Evolutionary conservation across 176 grass and related monocot genomes (phyloP).

Genomic region (Musa schizocarpa): DNA sequence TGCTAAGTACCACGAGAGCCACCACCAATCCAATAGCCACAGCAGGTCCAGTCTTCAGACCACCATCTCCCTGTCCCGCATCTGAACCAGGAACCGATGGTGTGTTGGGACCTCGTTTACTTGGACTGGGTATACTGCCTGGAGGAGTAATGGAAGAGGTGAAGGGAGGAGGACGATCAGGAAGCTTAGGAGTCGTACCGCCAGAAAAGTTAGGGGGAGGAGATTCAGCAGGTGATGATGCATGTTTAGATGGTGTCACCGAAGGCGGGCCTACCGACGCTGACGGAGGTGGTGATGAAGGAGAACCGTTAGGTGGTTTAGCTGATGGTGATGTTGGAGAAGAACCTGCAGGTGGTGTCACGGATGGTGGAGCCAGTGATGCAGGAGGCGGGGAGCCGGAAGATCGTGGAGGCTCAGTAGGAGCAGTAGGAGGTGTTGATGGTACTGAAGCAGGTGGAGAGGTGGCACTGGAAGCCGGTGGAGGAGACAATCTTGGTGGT

Average conservation of each 20-base stretch:
- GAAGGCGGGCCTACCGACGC: background rate
- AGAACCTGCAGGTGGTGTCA: background rate
- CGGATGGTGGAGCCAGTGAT: background rate
- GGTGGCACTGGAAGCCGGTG: background rate
- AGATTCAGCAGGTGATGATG: background rate
- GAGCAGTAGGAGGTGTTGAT: background rate
- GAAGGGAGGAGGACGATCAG: background rate
- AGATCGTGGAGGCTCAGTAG: slow-evolving; percentile 4
- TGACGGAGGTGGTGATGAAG: slow-evolving; percentile 7
- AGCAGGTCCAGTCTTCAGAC: background rate
- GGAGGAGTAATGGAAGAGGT: slow-evolving; percentile 5
- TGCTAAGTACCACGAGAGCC: slow-evolving; percentile 36
- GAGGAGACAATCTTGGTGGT: background rate
- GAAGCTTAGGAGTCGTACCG: background rate
- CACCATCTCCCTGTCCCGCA: background rate
- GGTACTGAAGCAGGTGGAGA: background rate
- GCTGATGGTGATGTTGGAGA: slow-evolving; percentile 3
- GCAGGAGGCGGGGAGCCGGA: background rate
- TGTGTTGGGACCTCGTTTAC: slow-evolving; percentile 14
- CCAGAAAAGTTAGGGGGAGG: slow-evolving; percentile 11
- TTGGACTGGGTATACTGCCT: background rate
- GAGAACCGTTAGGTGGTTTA: slow-evolving; percentile 5
- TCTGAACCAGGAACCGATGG: background rate
- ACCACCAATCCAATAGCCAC: slow-evolving; percentile 30
- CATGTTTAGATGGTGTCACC: background rate